Percentiles rank a stretch among this genome's conserved stretches.
Conservation (phyloP, 768 basidiomycete species). For the Collybiopsis luxurians region DNA sequence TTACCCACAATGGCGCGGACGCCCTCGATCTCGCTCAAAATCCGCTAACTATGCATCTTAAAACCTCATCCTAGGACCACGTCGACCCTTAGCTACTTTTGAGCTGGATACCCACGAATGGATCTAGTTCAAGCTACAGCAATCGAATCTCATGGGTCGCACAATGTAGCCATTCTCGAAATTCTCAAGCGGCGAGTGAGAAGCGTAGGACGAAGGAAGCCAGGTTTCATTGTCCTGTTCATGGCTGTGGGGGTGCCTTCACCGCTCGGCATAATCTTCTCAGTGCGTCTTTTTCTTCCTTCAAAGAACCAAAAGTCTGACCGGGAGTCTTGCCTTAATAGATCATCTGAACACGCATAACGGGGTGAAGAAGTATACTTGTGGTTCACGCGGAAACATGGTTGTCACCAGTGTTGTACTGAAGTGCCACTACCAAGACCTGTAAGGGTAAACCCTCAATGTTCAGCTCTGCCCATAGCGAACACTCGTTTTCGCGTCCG, state of each 20-base stretch:
- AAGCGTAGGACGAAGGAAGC: not conserved
- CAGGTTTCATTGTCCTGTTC: not conserved
- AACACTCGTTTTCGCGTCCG: not conserved
- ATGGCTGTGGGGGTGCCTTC: not conserved
- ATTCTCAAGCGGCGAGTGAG: not conserved
- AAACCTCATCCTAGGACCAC: not conserved
- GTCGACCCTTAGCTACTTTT: not conserved
- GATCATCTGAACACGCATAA: slow-evolving; percentile 1
- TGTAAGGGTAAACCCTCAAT: not conserved
- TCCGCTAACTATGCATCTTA: not conserved
- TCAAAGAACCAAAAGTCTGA: no score
- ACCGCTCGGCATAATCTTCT: not conserved
- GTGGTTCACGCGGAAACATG: not conserved
- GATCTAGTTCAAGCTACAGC: not conserved
- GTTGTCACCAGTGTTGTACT: not conserved
- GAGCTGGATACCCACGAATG: not conserved
- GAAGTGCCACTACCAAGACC: not conserved
- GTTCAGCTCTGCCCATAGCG: not conserved
- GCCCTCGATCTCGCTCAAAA: not conserved
- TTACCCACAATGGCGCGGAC: not conserved
- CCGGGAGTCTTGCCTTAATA: no score
- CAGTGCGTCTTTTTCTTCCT: not conserved
- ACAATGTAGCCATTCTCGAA: no score
- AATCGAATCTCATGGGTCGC: not conserved
- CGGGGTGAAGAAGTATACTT: not conserved